Evolutionary conservation across 106 monocot species (phyloP).

Genomic region (Phalaenopsis equestris): DNA sequence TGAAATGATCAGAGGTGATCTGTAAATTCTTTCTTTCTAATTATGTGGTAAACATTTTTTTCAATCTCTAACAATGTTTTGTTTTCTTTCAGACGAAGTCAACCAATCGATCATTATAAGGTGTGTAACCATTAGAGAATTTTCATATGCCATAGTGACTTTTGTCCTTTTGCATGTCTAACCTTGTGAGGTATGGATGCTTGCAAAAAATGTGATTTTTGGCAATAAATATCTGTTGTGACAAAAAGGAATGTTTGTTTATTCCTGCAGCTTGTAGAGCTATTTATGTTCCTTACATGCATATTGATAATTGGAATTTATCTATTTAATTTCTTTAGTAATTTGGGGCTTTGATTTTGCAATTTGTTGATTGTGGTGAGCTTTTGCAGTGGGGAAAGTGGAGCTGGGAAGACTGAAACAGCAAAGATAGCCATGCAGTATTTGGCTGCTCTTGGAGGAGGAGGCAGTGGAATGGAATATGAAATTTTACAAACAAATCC

Average conservation of each 20-base stretch:
- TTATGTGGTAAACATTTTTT: not conserved
- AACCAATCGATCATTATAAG: slow-evolving; percentile 97
- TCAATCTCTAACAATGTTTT: slow-evolving; percentile 8
- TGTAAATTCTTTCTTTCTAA: slow-evolving; percentile 6
- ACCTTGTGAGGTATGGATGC: too few species aligned
- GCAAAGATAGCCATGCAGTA: slow-evolving; percentile 99
- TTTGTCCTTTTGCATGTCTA: not conserved
- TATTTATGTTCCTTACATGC: too few species aligned
- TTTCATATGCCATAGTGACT: not conserved
- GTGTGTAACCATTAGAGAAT: slow-evolving; percentile 22
- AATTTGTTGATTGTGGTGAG: not conserved
- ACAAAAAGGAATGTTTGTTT: too few species aligned
- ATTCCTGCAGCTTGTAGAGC: too few species aligned
- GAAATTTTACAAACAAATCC: slow-evolving; percentile 95
- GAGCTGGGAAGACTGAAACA: slow-evolving; percentile 96
- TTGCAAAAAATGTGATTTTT: too few species aligned
- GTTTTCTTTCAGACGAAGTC: slow-evolving; percentile 73
- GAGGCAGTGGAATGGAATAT: slow-evolving; percentile 93
- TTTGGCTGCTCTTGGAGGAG: slow-evolving; percentile 91
- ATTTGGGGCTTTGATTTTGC: not conserved
- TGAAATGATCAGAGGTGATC: slow-evolving; percentile 90
- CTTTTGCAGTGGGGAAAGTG: slow-evolving; percentile 82
- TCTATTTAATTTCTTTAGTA: not conserved
- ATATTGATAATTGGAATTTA: not conserved
- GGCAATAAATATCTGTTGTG: too few species aligned